Evolutionary conservation across 192 early-diverging fungal species (phyloP).

Genomic region (Entomortierella chlamydospora): DNA sequence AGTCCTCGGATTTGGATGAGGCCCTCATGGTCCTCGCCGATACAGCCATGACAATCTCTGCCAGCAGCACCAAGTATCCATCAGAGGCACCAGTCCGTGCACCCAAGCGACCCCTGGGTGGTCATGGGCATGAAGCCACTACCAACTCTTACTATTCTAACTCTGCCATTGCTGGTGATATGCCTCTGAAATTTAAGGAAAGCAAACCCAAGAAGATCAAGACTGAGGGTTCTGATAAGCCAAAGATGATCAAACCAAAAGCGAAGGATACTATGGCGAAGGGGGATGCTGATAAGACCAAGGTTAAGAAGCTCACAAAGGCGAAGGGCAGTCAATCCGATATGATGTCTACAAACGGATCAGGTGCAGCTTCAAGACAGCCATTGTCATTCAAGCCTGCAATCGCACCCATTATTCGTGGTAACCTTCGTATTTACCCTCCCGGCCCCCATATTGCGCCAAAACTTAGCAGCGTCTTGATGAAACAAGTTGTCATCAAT

Average conservation of each 20-base stretch:
- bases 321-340: background rate
- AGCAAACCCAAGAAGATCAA: slow-evolving; percentile 33
- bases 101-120: slow-evolving; percentile 10
- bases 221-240: slow-evolving; percentile 4
- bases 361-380: background rate
- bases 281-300: slow-evolving; percentile 5
- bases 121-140: background rate
- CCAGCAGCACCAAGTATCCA: background rate
- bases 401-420: slow-evolving; percentile 43
- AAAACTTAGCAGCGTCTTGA: background rate
- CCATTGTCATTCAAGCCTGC: slow-evolving; percentile 10
- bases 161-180: background rate
- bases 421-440: slow-evolving; percentile 51
- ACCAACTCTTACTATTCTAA: background rate
- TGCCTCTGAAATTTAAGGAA: slow-evolving; percentile 14
- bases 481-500: slow-evolving; percentile 10
- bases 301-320: slow-evolving; percentile 5
- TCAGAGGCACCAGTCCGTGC: background rate
- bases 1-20: slow-evolving; percentile 44
- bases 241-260: slow-evolving; percentile 23
- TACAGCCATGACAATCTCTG: slow-evolving; percentile 43
- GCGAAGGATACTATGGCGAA: background rate
- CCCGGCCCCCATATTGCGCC: slow-evolving; percentile 43
- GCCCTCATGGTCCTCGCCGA: slow-evolving; percentile 51
- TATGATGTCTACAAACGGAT: background rate